Evolutionary conservation across 2,329 filamentous ascomycete species (phyloP).

Genomic region (Sclerotinia minor): DNA sequence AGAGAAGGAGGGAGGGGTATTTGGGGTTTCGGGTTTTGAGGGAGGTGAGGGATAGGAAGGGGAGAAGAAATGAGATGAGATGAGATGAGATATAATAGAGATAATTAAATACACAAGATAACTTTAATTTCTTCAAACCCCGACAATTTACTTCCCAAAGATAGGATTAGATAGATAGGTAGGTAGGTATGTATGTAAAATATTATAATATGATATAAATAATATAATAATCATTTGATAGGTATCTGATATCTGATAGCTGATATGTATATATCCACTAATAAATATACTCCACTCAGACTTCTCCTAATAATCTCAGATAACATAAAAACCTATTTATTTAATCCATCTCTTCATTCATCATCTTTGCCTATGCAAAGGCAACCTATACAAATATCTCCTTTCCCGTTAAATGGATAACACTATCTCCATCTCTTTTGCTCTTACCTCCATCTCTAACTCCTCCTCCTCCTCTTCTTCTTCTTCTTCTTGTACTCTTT

Average conservation of each 20-base stretch:
- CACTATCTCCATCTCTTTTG: not conserved
- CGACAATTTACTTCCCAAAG: not conserved
- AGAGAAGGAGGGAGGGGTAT: too few relatives aligned
- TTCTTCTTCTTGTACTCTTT: not conserved
- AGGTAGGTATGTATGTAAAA: too few relatives aligned
- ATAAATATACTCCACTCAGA: not conserved
- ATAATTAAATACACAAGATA: too few relatives aligned
- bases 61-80: too few relatives aligned
- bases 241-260: not conserved
- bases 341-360: not conserved
- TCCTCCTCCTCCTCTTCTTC: not conserved
- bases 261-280: not conserved
- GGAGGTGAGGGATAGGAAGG: too few relatives aligned
- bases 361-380: not conserved
- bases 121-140: too few relatives aligned
- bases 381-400: not conserved
- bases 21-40: too few relatives aligned
- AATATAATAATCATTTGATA: not conserved
- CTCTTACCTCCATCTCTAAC: too few relatives aligned
- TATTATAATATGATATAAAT: not conserved
- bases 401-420: not conserved
- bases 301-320: not conserved
- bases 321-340: not conserved
- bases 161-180: too few relatives aligned
- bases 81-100: too few relatives aligned